A percentile compares a stretch with the other conserved stretches of the same genome.
Conservation (phyloP, 2,329 filamentous ascomycete species). For the Orbilia ellipsospora region DNA sequence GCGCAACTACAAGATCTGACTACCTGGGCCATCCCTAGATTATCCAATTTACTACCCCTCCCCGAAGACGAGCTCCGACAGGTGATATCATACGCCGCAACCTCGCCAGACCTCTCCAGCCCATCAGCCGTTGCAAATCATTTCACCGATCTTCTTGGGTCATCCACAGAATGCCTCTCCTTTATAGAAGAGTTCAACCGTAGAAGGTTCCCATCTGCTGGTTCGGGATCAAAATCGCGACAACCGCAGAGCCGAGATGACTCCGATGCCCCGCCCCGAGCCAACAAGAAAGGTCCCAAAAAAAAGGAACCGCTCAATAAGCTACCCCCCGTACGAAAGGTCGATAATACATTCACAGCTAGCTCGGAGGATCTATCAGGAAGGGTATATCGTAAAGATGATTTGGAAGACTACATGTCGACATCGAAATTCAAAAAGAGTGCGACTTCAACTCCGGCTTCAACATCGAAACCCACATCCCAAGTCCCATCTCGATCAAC, state of each 20-base stretch:
- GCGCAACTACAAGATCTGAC: constrained; percentile 33
- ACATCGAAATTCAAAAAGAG: constrained; percentile 59
- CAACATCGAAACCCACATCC: constrained; percentile 27
- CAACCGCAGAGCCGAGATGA: constrained; percentile 31
- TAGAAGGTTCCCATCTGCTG: constrained; percentile 61
- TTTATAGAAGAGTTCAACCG: constrained; percentile 82
- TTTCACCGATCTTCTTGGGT: constrained; percentile 86
- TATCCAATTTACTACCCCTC: constrained; percentile 82
- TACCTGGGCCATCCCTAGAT: constrained; percentile 74
- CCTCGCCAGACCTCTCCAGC: constrained; percentile 71
- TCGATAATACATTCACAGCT: constrained; percentile 63
- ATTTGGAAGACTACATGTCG: constrained; percentile 70
- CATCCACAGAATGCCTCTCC: constrained; percentile 78
- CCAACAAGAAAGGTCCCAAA: constrained; percentile 60
- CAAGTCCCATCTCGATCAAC: constrained; percentile 36
- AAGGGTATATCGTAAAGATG: constrained; percentile 70
- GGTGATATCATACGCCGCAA: constrained; percentile 81
- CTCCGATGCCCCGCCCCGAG: constrained; percentile 35
- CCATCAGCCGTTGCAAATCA: constrained; percentile 79
- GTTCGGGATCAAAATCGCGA: constrained; percentile 31
- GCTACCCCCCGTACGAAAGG: constrained; percentile 64
- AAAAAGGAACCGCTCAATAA: constrained; percentile 64
- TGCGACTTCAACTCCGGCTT: constrained; percentile 16
- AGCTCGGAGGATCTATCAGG: constrained; percentile 66
- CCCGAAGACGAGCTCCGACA: constrained; percentile 86